Evolutionary conservation across 352 stramenopile species (phyloP).

Genomic region (Phytophthora vignae): DNA sequence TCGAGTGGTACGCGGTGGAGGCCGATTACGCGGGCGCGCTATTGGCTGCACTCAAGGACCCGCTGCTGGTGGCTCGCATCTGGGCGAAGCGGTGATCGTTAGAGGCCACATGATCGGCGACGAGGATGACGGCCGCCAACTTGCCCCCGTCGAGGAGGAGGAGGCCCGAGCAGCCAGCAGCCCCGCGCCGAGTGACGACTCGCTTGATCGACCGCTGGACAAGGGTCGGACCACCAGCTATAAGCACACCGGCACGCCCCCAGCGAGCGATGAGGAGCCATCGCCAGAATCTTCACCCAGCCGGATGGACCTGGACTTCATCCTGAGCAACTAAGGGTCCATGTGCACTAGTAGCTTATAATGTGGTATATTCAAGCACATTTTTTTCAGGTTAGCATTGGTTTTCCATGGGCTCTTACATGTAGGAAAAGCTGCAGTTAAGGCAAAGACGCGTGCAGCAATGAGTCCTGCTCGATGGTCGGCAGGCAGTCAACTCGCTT

Average conservation of each 20-base stretch:
- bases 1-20: slow-evolving; percentile 45
- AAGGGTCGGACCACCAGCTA: not conserved
- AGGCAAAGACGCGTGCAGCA: no score
- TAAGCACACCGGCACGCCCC: not conserved
- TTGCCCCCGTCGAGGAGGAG: slow-evolving; percentile 1
- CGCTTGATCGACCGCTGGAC: not conserved
- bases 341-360: no score
- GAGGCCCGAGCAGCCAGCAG: not conserved
- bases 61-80: slow-evolving; percentile 34
- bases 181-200: slow-evolving; percentile 1
- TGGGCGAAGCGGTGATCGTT: slow-evolving; percentile 43
- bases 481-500: no score
- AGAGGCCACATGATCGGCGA: slow-evolving; percentile 49
- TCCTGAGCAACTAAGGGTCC: slow-evolving; percentile 1
- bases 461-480: no score
- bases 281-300: slow-evolving; percentile 8
- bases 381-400: no score
- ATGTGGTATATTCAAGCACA: no score
- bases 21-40: slow-evolving; percentile 46
- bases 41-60: slow-evolving; percentile 29
- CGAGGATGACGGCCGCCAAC: slow-evolving; percentile 23
- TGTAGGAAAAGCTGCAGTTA: no score
- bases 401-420: no score
- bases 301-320: slow-evolving; percentile 17
- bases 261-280: slow-evolving; percentile 16